Base-by-base conservation (phyloP, 2,329 filamentous ascomycete species). In the Myriosclerotinia curreyana region DNA sequence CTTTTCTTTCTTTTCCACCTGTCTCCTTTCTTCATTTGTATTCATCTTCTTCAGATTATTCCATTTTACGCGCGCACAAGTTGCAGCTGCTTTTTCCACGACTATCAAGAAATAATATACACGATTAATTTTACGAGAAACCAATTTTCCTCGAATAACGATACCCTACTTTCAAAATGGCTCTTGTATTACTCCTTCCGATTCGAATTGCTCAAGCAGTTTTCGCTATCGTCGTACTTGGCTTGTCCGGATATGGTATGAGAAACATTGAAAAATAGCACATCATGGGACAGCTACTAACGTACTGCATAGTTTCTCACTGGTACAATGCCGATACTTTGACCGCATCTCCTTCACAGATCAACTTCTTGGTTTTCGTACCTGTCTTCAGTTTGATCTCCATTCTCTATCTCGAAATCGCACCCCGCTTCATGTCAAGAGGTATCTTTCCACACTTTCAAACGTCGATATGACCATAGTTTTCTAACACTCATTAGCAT, bases 281-380 rank as follows among this genome's bases (percentile, higher is more conserved):
- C 22, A 61, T 11, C 48, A n/a, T 31, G 31, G 52, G 31, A 58
- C 61, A 59, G 8, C 64, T 56, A 71, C 69, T 72, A 56, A 71
- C 62, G 22, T 54, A 52, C 28, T 36, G 49, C 38, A 65, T 63
- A 87, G 85, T 87, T 64, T 78, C 82, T 68, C 79, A 86, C 74
- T 87, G 83, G 82, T 86, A 85, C 74, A 79, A 82, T 72, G 77
- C 75, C 66, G 77, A 84, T 70, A 88, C 82, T 71, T 77, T 80
- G 68, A 80, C 79, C 4, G 69, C 79, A 22, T 80, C 84, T n/a
- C 85, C 85, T 0, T 76, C 79, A 4, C 80, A 84, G 66, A 75
- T 87, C 75, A 82, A 81, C 76, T 86, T 86, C 73, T 75, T 87
- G 67, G 75, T 87, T 70, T 83, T 84, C 71, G 77, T 77, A 34